A percentile compares a stretch with the other conserved stretches of the same genome.
phyloP scores from a whole-genome alignment of 768 basidiomycete species.

The Leccinum broughii region DNA sequence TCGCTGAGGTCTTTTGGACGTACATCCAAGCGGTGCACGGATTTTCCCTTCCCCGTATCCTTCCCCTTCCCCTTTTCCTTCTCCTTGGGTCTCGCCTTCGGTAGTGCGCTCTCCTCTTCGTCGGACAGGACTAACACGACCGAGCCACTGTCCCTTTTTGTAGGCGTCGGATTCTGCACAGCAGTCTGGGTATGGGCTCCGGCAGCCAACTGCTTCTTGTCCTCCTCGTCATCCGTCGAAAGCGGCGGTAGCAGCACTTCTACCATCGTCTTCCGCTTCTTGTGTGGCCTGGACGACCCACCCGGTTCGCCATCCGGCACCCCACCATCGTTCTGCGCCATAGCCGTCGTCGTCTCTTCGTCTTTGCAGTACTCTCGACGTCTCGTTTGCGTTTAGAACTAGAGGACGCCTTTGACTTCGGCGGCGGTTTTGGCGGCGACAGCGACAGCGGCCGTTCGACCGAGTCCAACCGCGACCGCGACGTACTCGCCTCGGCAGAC shows the following conservation, averaged over 20 bases:
- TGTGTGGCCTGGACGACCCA: constrained; percentile 15
- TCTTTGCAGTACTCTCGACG: not conserved
- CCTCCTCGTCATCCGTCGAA: constrained; percentile 15
- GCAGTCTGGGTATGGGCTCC: not conserved
- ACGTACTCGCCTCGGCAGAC: constrained; percentile 6
- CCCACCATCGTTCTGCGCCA: not conserved
- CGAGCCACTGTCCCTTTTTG: not conserved
- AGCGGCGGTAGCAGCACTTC: constrained; percentile 12
- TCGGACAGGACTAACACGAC: constrained; percentile 1
- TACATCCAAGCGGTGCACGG: not conserved
- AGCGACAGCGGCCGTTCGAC: not conserved
- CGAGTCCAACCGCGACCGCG: constrained; percentile 7
- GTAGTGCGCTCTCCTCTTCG: constrained; percentile 3
- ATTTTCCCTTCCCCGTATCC: not conserved
- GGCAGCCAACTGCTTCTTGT: not conserved
- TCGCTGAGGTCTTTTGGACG: not conserved
- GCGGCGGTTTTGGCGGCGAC: not conserved
- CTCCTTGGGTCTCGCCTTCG: constrained; percentile 9
- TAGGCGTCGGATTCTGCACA: not conserved
- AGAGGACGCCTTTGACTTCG: not conserved
- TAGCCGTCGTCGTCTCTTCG: not conserved
- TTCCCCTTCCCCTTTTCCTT: constrained; percentile 10
- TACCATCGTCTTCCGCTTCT: constrained; percentile 20
- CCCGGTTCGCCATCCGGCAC: not conserved
- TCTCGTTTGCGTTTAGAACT: constrained; percentile 18